Evolutionary conservation across 768 basidiomycete species (phyloP), one percentile per base, ranked within the genome.

Genomic region (Lactifluus hygrophoroides): DNA sequence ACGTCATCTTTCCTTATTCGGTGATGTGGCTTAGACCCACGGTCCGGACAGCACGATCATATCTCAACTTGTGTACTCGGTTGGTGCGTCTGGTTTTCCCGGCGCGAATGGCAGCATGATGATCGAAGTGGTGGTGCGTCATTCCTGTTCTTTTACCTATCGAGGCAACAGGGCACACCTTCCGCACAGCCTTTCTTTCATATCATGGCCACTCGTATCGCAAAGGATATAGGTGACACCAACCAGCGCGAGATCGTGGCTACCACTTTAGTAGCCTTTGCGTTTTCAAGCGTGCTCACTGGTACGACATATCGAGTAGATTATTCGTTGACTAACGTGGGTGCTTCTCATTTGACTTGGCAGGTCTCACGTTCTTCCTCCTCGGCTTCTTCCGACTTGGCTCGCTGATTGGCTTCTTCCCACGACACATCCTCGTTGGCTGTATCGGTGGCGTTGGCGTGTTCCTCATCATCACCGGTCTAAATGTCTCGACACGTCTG

Each of bases 371-470:
- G 0, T 96, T 96, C 71, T 84, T 94, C 71, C 71, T 89, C n/a
- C 79, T 97, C 19, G 94, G 94, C 14, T 81, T 80, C 16, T 82
- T 94, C 63, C 83, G 83, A 45, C 78, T 97, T 13, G 95, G 95
- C 2, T 78, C 82, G 6, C 72, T 98, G 9, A 86, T 96, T 35
- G 94, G 94, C 1, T 98, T 98, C 73, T 97, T 98, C 73, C 95
- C 95, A 17, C 78, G 95, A 14, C 94, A 96, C 67, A 96, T 97
- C 67, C 80, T 97, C 28, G 90, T 99, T n/a, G 94, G 94, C 14
- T 88, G 88, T 66, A 97, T 97, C 40, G 94, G 94, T 10, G 94
- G 95, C n/a, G 91, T 98, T 32, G 95, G 95, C 16, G 82, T 86
- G 9, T 99, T 98, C 71, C 76, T 99, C 46, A 82, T 97, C 42